These are phyloP conservation scores for Candida labiduridarum DNA, from an alignment of 1,139 yeast genomes.

Conservation along the genomic window DNA sequence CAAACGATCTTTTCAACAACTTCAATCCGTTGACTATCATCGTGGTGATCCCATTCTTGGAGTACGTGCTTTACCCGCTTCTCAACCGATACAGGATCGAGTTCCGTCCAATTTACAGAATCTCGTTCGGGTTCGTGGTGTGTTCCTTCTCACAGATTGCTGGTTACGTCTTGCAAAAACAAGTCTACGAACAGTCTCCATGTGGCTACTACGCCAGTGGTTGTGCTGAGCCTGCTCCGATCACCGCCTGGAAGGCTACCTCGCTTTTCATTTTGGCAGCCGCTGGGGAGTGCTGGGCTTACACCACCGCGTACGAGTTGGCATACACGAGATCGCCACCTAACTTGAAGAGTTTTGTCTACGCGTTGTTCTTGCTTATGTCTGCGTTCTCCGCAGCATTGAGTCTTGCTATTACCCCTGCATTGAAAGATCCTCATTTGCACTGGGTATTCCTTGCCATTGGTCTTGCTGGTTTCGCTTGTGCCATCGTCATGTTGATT, in stretches of 20 bases:
- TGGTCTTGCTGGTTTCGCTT: conserved; percentile 47
- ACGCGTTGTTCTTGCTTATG: conserved; percentile 65
- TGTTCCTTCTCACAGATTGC: conserved; percentile 43
- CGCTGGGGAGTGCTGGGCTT: conserved; percentile 69
- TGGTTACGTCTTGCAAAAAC: conserved; percentile 42
- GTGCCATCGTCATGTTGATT: conserved; percentile 45
- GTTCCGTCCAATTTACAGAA: conserved; percentile 40
- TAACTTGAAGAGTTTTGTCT: conserved; percentile 66
- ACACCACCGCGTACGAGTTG: conserved; percentile 66
- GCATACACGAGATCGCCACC: conserved; percentile 74
- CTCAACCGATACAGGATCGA: conserved; percentile 49
- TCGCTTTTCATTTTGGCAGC: conserved; percentile 59
- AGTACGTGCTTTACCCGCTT: conserved; percentile 58
- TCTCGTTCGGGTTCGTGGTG: conserved; percentile 37
- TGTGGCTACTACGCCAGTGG: conserved; percentile 48
- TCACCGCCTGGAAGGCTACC: conserved; percentile 59
- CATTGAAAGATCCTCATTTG: conserved; percentile 55
- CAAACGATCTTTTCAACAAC: conserved; percentile 69
- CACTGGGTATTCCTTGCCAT: conserved; percentile 58
- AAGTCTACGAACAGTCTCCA: conserved; percentile 37
- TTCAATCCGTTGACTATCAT: conserved; percentile 71
- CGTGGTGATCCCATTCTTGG: conserved; percentile 64
- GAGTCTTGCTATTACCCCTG: conserved; percentile 56
- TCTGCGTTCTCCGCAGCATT: conserved; percentile 65
- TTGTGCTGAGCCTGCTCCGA: conserved; percentile 52